Evolutionary conservation across 176 grass and related monocot species (phyloP).

Genomic region (Guadua angustifolia): DNA sequence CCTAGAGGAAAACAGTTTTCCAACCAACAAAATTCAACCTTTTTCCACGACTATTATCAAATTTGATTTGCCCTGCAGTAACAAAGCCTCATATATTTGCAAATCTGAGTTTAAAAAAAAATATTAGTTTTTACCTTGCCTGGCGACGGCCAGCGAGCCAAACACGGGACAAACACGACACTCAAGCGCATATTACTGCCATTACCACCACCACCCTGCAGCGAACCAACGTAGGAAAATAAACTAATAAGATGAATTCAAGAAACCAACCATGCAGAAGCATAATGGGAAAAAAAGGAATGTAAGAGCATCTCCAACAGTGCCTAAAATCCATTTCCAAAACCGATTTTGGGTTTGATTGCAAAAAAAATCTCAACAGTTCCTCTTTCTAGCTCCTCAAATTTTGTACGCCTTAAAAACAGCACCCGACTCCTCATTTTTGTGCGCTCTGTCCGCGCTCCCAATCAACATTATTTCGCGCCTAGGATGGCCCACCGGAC

Average conservation of each 20-base stretch:
- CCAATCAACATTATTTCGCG: too few relatives aligned
- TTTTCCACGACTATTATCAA: background rate
- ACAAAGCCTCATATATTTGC: background rate
- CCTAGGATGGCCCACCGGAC: too few relatives aligned
- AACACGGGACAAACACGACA: background rate
- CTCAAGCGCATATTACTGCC: slow-evolving; percentile 48
- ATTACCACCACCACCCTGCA: slow-evolving; percentile 23
- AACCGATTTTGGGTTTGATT: too few relatives aligned
- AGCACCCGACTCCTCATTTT: too few relatives aligned
- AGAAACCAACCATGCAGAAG: background rate
- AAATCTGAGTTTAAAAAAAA: background rate
- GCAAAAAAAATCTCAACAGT: too few relatives aligned
- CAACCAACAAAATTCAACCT: slow-evolving; percentile 18
- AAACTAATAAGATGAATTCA: background rate
- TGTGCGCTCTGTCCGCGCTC: too few relatives aligned
- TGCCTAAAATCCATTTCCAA: too few relatives aligned
- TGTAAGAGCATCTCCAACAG: too few relatives aligned
- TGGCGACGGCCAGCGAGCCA: background rate
- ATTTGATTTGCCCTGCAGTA: background rate
- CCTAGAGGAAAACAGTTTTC: background rate
- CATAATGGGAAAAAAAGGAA: rapidly evolving
- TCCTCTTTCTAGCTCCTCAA: too few relatives aligned
- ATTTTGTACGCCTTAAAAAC: too few relatives aligned
- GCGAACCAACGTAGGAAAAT: background rate
- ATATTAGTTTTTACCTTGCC: slow-evolving; percentile 36